Base-by-base conservation (phyloP, 805 yeast genomes). In the Schwanniomyces pseudopolymorphus region DNA sequence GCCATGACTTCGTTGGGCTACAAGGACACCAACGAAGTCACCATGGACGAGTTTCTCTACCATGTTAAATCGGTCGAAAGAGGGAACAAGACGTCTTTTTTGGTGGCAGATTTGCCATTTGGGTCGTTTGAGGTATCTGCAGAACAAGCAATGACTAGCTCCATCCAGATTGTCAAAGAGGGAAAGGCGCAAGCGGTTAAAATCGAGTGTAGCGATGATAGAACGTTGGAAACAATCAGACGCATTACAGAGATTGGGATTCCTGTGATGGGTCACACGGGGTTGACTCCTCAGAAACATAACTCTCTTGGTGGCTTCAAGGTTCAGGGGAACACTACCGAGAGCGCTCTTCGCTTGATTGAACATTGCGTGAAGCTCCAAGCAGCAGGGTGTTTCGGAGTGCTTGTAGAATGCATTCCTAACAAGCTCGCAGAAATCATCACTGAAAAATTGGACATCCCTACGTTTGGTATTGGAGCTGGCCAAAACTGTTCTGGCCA, bases 391-490 rank as follows among this genome's bases (percentile, higher is more conserved):
- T 87, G 84, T 16, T 86, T 87, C 54, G 63, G 85, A 42, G 58
- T 90, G 2, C 82, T 92, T 1, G 61, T 92, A 2, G 99, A 92
- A 57, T 95, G 97, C 43, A 79, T 92, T 3, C 99, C 99, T 1
- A 80, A 79, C 46, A 77, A 76, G 46, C 67, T 94, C 10, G 92
- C 92, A 0, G 63, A 72, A 38, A 69, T 72, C 46, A 80, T 94
- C 24, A 87, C 97, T 0, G 61, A 72, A 2, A 68, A 71, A 11
- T 61, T 90, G 26, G 42, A 61, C 1, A 73, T 92, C 1, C 97
- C 98, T 0, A 87, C 95, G 0, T 90, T 92, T 53, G 99, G 99
- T 3, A 92, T 92, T 41, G 99, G 99, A 4, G 97, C 98, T 0
- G 98, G 99, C 0, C 79, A 82, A 19, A 69, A 69, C 7, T 85